These are phyloP conservation scores for Gracilaria gracilis DNA, from an alignment of 23 red algal genomes.

Conservation along the genomic window DNA sequence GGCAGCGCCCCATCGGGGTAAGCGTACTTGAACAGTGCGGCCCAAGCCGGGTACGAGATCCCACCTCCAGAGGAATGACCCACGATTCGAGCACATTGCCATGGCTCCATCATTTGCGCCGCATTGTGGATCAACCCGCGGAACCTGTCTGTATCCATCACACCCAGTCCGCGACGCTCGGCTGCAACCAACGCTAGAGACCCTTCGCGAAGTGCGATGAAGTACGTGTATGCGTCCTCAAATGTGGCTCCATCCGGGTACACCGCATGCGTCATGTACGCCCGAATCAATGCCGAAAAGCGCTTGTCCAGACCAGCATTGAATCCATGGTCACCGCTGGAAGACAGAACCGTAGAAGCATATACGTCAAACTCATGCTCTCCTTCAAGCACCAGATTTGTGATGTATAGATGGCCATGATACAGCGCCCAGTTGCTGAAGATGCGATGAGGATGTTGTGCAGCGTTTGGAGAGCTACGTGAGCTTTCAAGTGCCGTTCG, in stretches of 20 bases:
- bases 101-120: conserved; percentile 61
- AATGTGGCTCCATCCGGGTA: conserved; percentile 62
- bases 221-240: conserved; percentile 67
- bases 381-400: conserved; percentile 31
- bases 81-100: conserved; percentile 54
- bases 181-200: conserved; percentile 39
- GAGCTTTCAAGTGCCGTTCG: conserved; percentile 14
- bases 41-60: conserved; percentile 28
- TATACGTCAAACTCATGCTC: conserved; percentile 44
- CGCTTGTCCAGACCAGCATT: conserved; percentile 14
- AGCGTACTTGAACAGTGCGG: conserved; percentile 48
- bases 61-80: conserved; percentile 59
- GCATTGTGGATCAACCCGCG: conserved; percentile 55
- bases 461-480: conserved; percentile 43
- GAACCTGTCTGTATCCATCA: conserved; percentile 40
- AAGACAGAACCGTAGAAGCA: conserved; percentile 6
- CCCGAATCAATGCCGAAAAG: conserved; percentile 32
- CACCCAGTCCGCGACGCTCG: neutral
- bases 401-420: conserved; percentile 55
- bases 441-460: conserved; percentile 48
- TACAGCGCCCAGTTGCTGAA: conserved; percentile 74
- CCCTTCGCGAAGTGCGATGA: conserved; percentile 65
- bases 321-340: conserved; percentile 42
- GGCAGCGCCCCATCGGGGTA: conserved; percentile 58
- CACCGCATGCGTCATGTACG: conserved; percentile 55